These are phyloP conservation scores for Colletotrichum neosansevieriae DNA, from an alignment of 2,329 filamentous ascomycete genomes.

Conservation along the genomic window DNA sequence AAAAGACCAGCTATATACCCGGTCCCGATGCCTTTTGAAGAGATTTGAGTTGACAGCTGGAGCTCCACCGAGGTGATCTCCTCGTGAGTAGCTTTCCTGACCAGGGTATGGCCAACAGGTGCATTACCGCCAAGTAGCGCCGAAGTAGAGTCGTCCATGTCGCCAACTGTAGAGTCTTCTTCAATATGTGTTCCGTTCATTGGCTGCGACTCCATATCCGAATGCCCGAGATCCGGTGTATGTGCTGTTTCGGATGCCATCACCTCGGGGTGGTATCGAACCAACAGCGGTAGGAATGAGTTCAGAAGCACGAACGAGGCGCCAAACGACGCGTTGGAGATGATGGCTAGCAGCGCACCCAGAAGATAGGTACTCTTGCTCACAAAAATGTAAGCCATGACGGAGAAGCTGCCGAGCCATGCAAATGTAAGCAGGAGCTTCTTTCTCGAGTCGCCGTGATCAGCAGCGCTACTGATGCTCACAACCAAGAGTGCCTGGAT, in stretches of 20 bases:
- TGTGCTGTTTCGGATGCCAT: conserved; percentile 43
- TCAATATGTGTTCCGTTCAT: conserved; percentile 50
- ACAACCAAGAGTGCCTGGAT: conserved; percentile 92
- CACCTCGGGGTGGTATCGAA: conserved; percentile 80
- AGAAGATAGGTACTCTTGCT: conserved; percentile 81
- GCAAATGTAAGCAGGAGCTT: conserved; percentile 88
- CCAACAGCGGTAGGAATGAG: conserved; percentile 91
- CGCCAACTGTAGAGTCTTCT: conserved; percentile 45
- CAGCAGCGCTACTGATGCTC: conserved; percentile 94
- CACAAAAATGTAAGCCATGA: conserved; percentile 90
- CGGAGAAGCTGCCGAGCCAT: conserved; percentile 81
- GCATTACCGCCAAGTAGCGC: conserved; percentile 57
- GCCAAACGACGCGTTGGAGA: conserved; percentile 94
- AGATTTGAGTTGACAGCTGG: conserved; percentile 88
- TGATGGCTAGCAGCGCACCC: conserved; percentile 84
- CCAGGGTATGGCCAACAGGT: conserved; percentile 49
- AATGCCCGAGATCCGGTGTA: conserved; percentile 49
- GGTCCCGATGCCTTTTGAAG: conserved; percentile 91
- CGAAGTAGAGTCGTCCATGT: conserved; percentile 58
- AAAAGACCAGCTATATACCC: conserved; percentile 90
- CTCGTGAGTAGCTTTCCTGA: conserved; percentile 56
- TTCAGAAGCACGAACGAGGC: conserved; percentile 96
- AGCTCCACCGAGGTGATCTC: conserved; percentile 75
- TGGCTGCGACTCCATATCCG: conserved; percentile 51
- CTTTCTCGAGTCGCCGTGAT: conserved; percentile 94